Conservation (phyloP, 495 filamentous ascomycete genomes). For the Neohortaea acidophila region DNA sequence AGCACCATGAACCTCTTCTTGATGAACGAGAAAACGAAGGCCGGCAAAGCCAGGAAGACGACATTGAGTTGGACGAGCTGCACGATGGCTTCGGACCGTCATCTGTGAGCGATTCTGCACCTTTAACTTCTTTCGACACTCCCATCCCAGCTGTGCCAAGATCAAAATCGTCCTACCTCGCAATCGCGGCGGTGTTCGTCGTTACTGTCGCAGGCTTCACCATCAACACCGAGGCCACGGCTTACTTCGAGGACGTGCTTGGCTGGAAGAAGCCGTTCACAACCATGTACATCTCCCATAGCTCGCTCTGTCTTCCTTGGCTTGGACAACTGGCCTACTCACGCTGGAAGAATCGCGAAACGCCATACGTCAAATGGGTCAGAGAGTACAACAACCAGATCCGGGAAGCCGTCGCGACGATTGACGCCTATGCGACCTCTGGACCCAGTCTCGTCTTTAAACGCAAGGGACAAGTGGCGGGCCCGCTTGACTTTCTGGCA, state of each 20-base stretch:
- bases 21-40: neutral
- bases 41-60: neutral
- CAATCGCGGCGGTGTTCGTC: conserved; percentile 5
- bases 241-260: conserved; percentile 14
- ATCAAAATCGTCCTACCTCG: neutral
- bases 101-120: neutral
- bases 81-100: neutral
- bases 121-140: too few species aligned
- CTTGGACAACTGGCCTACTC: conserved; percentile 4
- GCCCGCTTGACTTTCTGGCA: conserved; percentile 12
- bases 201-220: conserved; percentile 12
- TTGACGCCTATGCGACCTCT: conserved; percentile 13
- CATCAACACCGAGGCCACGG: conserved; percentile 15
- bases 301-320: conserved; percentile 15
- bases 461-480: conserved; percentile 3
- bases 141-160: conserved; percentile 3
- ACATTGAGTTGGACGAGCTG: conserved; percentile 3
- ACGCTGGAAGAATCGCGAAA: conserved; percentile 5
- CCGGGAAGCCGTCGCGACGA: conserved; percentile 6
- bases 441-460: conserved; percentile 2
- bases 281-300: conserved; percentile 16
- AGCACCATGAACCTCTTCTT: conserved; percentile 1
- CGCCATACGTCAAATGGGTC: conserved; percentile 7
- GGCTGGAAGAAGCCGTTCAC: conserved; percentile 17
- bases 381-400: conserved; percentile 13